A percentile compares a stretch with the other conserved stretches of the same genome.
Conservation (phyloP, 108 stramenopile species). For the Skeletonema grethae region DNA sequence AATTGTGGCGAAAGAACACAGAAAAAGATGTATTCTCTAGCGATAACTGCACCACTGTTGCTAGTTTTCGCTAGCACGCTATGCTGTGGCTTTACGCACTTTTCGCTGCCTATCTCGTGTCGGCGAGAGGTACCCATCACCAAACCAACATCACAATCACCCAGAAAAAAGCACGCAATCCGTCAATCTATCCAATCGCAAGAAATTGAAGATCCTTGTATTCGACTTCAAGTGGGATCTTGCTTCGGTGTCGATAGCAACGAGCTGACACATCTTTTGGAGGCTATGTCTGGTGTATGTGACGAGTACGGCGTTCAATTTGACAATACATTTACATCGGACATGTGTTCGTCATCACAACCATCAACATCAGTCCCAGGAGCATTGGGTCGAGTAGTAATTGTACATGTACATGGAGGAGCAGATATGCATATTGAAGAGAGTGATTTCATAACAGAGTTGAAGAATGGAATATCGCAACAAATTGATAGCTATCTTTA, state of each 20-base stretch:
- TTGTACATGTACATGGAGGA: constrained; percentile 3
- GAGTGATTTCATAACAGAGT: constrained; percentile 20
- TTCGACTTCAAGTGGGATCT: background rate
- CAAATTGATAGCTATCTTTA: constrained; percentile 19
- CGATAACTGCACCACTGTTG: background rate
- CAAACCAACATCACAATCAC: background rate
- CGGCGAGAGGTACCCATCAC: background rate
- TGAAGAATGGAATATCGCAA: constrained; percentile 19
- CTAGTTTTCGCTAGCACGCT: background rate
- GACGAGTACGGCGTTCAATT: constrained; percentile 6
- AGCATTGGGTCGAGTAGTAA: constrained; percentile 2
- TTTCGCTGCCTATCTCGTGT: background rate
- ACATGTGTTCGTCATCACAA: background rate
- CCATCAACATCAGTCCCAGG: background rate
- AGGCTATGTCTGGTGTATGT: background rate
- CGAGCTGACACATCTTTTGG: background rate
- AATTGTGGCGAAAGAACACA: too few relatives aligned
- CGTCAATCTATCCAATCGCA: background rate
- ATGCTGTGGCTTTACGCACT: background rate
- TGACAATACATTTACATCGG: background rate
- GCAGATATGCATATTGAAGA: constrained; percentile 17
- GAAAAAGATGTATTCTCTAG: background rate
- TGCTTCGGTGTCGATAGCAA: background rate
- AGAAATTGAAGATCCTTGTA: background rate
- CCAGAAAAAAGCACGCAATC: background rate